Evolutionary conservation across 768 basidiomycete species (phyloP).

Genomic region (Tulasnella sp.): DNA sequence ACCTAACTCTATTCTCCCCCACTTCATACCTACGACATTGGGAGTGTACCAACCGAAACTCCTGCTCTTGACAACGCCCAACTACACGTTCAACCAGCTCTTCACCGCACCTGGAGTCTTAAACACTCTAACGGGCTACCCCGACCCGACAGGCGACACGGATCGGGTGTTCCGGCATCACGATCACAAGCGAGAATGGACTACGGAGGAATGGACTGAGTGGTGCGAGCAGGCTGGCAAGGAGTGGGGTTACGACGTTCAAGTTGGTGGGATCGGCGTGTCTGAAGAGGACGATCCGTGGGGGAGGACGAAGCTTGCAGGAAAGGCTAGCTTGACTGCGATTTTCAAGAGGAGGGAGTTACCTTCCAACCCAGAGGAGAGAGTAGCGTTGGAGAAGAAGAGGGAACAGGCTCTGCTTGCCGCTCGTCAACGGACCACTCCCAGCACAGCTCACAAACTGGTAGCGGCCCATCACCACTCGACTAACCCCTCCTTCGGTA

Average conservation of each 20-base stretch:
- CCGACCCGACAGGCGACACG: slow-evolving; percentile 74
- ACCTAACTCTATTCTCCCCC: slow-evolving; percentile 51
- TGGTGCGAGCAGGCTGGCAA: slow-evolving; percentile 58
- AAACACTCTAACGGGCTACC: slow-evolving; percentile 49
- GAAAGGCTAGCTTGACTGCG: slow-evolving; percentile 66
- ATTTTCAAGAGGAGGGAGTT: slow-evolving; percentile 46
- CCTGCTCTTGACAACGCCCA: slow-evolving; percentile 79
- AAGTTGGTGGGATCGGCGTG: slow-evolving; percentile 54
- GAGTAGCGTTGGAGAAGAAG: not conserved
- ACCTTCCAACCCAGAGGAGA: not conserved
- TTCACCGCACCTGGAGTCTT: slow-evolving; percentile 51
- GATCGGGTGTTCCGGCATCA: slow-evolving; percentile 69
- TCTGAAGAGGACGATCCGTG: slow-evolving; percentile 62
- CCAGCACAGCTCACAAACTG: slow-evolving; percentile 44
- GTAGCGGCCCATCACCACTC: slow-evolving; percentile 50
- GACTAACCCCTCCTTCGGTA: slow-evolving; percentile 49
- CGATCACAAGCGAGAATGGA: slow-evolving; percentile 93
- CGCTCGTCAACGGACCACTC: not conserved
- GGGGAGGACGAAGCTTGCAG: slow-evolving; percentile 62
- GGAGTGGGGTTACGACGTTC: slow-evolving; percentile 71
- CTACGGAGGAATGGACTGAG: slow-evolving; percentile 60
- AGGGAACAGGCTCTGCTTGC: not conserved
- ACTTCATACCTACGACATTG: slow-evolving; percentile 67
- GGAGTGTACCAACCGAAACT: slow-evolving; percentile 72
- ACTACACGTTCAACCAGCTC: slow-evolving; percentile 74